phyloP scores from a whole-genome alignment of 2,329 filamentous ascomycete species.

The Metarhizium brunneum region DNA sequence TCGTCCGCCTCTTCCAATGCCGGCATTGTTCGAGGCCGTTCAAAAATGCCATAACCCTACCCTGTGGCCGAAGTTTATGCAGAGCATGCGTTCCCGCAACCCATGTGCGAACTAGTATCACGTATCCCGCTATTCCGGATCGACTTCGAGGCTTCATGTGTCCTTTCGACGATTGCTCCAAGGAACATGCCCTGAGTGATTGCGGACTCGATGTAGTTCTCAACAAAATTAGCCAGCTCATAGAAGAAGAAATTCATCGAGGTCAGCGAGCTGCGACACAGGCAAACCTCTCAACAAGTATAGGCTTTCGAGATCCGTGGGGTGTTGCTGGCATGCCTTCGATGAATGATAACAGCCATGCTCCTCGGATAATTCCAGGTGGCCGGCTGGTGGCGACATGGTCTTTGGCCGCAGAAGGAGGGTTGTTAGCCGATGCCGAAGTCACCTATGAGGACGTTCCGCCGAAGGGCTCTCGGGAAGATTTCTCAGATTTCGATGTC shows the following conservation, averaged over 20 bases:
- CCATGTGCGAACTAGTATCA: slow-evolving; percentile 58
- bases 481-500: slow-evolving; percentile 15
- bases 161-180: slow-evolving; percentile 55
- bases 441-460: slow-evolving; percentile 34
- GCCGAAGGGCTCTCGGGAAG: slow-evolving; percentile 15
- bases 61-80: slow-evolving; percentile 75
- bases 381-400: slow-evolving; percentile 59
- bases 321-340: slow-evolving; percentile 31
- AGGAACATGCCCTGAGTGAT: slow-evolving; percentile 68
- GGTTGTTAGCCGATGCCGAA: slow-evolving; percentile 47
- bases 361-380: slow-evolving; percentile 34
- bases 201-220: slow-evolving; percentile 70
- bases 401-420: slow-evolving; percentile 51
- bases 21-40: slow-evolving; percentile 61
- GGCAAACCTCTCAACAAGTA: slow-evolving; percentile 24
- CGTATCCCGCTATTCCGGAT: slow-evolving; percentile 62
- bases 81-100: slow-evolving; percentile 61
- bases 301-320: slow-evolving; percentile 29
- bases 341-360: slow-evolving; percentile 22
- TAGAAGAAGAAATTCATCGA: slow-evolving; percentile 43
- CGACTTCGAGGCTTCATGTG: slow-evolving; percentile 66
- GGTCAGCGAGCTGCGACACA: slow-evolving; percentile 21
- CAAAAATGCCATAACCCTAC: slow-evolving; percentile 61
- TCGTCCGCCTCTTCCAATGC: slow-evolving; percentile 68
- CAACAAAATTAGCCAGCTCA: slow-evolving; percentile 56